Evolutionary conservation across 2,329 filamentous ascomycete species (phyloP), one percentile per base, ranked within the genome.

Genomic region (Exophiala sideris): DNA sequence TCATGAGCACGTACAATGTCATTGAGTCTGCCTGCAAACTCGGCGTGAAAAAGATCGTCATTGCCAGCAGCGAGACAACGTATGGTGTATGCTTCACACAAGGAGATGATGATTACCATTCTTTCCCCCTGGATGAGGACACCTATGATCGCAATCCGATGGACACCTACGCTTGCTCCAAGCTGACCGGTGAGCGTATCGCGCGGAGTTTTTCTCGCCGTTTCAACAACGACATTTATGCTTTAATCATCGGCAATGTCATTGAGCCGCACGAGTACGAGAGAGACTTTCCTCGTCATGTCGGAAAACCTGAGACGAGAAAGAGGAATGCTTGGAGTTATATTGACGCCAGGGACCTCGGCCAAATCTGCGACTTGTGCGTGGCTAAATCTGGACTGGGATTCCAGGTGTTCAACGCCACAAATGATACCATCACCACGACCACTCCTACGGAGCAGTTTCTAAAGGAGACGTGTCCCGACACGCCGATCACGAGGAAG

Each of bases 351-450:
- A 67, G 82, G 3, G 83, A 86, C 61, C 65, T 86, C 2, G 83
- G 81, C 0, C 79, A 82, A 66, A 85, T 86, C 52, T 84, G 80
- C 63, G 71, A 84, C 58, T 62, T 79, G 7, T 76, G 73, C 14
- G 72, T 85, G 3, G 60, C 75, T 56, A 79, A 76, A 59, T 73
- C 75, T 62, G 81, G 79, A 0, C 62, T 86, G 8, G 82, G 82
- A 0, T 86, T 83, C 60, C 81, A 85, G 63, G 70, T 85, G 0
- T 86, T 85, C 67, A 86, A 86, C 63, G 82, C 81, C 1, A 83
- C 81, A 0, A 86, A 86, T 62, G 76, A 83, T 62, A 79, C 74
- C 2, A 84, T 84, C 45, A 85, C 82, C 0, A 78, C 78, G 3
- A 74, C 71, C 7, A 66, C 72, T 18, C 76, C 79, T 0, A 83